Evolutionary conservation across 257 asterid species (phyloP).

Genomic region (Solanum lycopersicoides): DNA sequence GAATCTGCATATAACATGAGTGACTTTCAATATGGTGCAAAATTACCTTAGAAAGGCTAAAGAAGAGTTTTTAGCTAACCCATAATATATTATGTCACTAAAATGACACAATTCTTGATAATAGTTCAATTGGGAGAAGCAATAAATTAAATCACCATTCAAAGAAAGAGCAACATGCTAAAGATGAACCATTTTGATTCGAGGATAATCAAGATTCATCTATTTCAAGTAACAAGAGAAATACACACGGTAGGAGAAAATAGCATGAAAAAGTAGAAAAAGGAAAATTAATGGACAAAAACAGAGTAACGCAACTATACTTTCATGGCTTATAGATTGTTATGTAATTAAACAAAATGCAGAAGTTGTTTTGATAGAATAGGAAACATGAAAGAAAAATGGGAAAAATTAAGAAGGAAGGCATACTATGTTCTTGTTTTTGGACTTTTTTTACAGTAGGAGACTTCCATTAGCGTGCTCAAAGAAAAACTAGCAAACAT

Average conservation of each 20-base stretch:
- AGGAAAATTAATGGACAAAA: not conserved
- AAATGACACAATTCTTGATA: not conserved
- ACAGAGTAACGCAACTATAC: slow-evolving; percentile 19
- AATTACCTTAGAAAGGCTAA: not conserved
- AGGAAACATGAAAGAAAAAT: not conserved
- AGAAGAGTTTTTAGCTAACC: not conserved
- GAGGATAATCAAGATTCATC: not conserved
- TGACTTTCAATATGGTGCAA: not conserved
- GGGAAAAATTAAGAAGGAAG: slow-evolving; percentile 27
- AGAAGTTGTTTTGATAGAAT: slow-evolving; percentile 1
- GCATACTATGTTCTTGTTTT: slow-evolving; percentile 40
- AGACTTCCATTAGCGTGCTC: slow-evolving; percentile 23
- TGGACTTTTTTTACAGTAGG: slow-evolving; percentile 1
- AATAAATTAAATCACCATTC: not conserved
- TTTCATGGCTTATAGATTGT: slow-evolving; percentile 39
- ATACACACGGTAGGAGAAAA: not conserved
- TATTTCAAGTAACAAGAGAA: not conserved
- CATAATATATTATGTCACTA: not conserved
- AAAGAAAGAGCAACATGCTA: not conserved
- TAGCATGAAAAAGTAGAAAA: not conserved
- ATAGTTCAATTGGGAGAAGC: not conserved
- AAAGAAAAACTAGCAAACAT: slow-evolving; percentile 2
- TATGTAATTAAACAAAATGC: slow-evolving; percentile 17
- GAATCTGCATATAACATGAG: not conserved
- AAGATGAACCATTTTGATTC: not conserved